Base-by-base conservation (phyloP, 75 land plant species). In the Sequoia sempervirens region DNA sequence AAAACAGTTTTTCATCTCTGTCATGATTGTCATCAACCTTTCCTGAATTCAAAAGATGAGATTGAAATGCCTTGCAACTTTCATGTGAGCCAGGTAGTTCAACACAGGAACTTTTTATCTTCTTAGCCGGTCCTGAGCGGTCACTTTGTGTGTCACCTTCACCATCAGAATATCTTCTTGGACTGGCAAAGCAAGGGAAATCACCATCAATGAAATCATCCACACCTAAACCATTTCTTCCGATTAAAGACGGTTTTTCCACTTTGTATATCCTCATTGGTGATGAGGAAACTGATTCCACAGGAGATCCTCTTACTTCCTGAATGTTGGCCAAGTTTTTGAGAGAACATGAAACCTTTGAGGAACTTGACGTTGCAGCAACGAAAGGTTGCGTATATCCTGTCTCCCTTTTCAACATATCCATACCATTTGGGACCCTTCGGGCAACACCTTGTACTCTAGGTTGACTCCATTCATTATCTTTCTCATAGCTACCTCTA, bases 211-310 rank as follows among this genome's bases (percentile, higher is more conserved):
- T 74, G 54, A 47, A 46, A 56, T 85, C 88, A 46, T 84, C 86
- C 82, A 83, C 82, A 1, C 82, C 87, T 2, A 47, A 8, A 34
- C 75, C 12, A 53, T 73, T 85, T 85, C 87, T 84, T 61, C 74
- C 80, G 1, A 17, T 70, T 56, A 70, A 61, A 84, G 84, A 30
- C 40, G 64, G 52, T 61, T 79, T 84, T 36, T 91, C 91, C 46
- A 80, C 69, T 73, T 85, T 91, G 28, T 82, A 81, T 76, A 84
- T 38, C 84, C 93, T 88, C 73, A 95, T 70, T 73, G 96, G 96
- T 56, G 96, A 95, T 52, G 96, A 95, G 74, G 96, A 95, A 70
- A 95, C 96, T 69, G 96, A 95, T 58, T 95, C 95, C 5, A 92
- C 90, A 2, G 96, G 96, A 40, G 96, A 95, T 47, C 90, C 91